A percentile compares a stretch with the other conserved stretches of the same genome.
phyloP scores from a whole-genome alignment of 2,329 filamentous ascomycete species.

The Fusarium pilosicola region DNA sequence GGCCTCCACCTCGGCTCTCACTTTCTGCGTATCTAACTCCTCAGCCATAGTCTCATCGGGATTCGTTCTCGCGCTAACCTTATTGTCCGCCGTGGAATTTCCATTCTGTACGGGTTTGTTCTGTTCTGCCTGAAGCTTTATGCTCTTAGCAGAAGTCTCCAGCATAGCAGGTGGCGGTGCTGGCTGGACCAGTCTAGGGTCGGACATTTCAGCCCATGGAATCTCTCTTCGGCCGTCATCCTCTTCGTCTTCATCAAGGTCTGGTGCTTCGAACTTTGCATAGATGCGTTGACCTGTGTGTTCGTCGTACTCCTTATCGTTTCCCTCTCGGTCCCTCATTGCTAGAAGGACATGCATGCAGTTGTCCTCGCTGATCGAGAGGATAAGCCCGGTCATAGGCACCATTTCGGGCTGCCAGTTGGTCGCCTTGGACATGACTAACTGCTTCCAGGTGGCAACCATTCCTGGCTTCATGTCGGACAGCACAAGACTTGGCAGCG shows the following conservation, averaged over 20 bases:
- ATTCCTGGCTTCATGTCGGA: slow-evolving; percentile 66
- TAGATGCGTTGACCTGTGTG: slow-evolving; percentile 78
- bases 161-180: slow-evolving; percentile 44
- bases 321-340: slow-evolving; percentile 70
- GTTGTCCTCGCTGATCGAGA: slow-evolving; percentile 62
- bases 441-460: slow-evolving; percentile 75
- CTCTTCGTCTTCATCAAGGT: slow-evolving; percentile 64
- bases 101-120: slow-evolving; percentile 17
- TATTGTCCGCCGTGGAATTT: slow-evolving; percentile 28
- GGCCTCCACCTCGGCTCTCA: slow-evolving; percentile 42
- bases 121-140: slow-evolving; percentile 37
- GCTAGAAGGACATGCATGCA: slow-evolving; percentile 72
- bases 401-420: slow-evolving; percentile 73
- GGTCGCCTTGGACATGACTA: slow-evolving; percentile 68
- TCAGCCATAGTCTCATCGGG: slow-evolving; percentile 38
- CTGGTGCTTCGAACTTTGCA: slow-evolving; percentile 79
- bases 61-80: slow-evolving; percentile 42
- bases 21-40: slow-evolving; percentile 45
- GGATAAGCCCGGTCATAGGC: slow-evolving; percentile 72
- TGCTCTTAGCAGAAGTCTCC: slow-evolving; percentile 36
- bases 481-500: slow-evolving; percentile 61
- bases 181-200: slow-evolving; percentile 70
- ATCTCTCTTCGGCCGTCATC: slow-evolving; percentile 72
- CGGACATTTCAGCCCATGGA: slow-evolving; percentile 70
- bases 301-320: slow-evolving; percentile 70